phyloP scores from a whole-genome alignment of 352 stramenopile species.

The Pythium insidiosum region DNA sequence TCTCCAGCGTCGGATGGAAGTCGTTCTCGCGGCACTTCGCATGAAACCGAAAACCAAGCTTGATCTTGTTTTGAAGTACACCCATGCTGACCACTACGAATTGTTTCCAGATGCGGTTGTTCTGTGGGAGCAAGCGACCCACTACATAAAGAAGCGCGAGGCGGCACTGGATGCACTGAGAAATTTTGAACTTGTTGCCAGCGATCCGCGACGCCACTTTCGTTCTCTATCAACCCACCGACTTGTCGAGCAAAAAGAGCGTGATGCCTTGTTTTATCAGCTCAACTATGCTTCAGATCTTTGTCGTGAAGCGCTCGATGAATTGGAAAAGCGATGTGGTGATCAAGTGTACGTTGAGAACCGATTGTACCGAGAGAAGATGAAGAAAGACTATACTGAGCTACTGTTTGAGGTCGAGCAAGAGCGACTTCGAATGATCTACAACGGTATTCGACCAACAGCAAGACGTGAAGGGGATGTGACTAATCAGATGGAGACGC shows the following conservation, averaged over 20 bases:
- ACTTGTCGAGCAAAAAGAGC: slow-evolving; percentile 52
- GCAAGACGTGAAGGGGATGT: not conserved
- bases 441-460: slow-evolving; percentile 18
- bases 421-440: slow-evolving; percentile 57
- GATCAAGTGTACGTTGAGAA: slow-evolving; percentile 34
- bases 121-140: slow-evolving; percentile 47
- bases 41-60: slow-evolving; percentile 50
- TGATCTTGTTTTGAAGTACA: slow-evolving; percentile 74
- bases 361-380: slow-evolving; percentile 52
- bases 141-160: slow-evolving; percentile 34
- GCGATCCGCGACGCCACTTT: slow-evolving; percentile 61
- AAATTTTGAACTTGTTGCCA: slow-evolving; percentile 34
- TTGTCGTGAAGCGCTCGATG: slow-evolving; percentile 35
- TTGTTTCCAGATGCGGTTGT: slow-evolving; percentile 47
- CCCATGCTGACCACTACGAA: slow-evolving; percentile 44
- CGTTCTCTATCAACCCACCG: slow-evolving; percentile 57
- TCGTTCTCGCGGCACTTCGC: slow-evolving; percentile 29
- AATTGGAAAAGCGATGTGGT: slow-evolving; percentile 31
- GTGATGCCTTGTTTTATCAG: slow-evolving; percentile 47
- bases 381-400: slow-evolving; percentile 73
- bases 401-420: slow-evolving; percentile 65
- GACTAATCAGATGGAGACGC: not conserved
- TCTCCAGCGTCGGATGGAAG: slow-evolving; percentile 54
- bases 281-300: slow-evolving; percentile 38
- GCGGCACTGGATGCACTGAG: slow-evolving; percentile 11